phyloP scores from a whole-genome alignment of 2,329 filamentous ascomycete genomes.

The Phialocephala subalpina region DNA sequence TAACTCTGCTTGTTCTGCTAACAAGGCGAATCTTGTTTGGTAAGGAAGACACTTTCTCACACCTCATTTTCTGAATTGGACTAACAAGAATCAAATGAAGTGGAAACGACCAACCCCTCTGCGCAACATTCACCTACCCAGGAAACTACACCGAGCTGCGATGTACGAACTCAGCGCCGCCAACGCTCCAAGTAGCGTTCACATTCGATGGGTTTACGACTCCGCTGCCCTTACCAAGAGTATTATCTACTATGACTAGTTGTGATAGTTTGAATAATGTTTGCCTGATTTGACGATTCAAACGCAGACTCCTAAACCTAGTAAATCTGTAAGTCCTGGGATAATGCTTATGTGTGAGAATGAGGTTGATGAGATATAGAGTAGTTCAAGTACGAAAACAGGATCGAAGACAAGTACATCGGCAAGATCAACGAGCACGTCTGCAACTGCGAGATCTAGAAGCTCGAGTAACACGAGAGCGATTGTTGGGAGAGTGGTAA shows the following conservation, averaged over 20 bases:
- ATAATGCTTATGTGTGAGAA: background rate
- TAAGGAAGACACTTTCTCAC: no score
- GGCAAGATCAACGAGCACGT: background rate
- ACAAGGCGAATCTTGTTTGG: slow-evolving; percentile 15
- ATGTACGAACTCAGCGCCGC: slow-evolving; percentile 6
- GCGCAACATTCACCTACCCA: slow-evolving; percentile 18
- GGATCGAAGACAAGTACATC: background rate
- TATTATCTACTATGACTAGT: background rate
- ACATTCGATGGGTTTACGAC: slow-evolving; percentile 14
- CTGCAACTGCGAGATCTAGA: background rate
- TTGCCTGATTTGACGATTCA: background rate
- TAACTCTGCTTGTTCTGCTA: slow-evolving; percentile 3
- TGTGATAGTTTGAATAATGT: background rate
- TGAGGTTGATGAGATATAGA: background rate
- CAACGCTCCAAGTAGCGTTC: slow-evolving; percentile 8
- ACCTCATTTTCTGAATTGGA: background rate
- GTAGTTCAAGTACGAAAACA: background rate
- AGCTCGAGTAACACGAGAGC: background rate
- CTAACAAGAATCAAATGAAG: background rate
- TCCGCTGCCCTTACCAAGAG: slow-evolving; percentile 12
- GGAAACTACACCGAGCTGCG: slow-evolving; percentile 12
- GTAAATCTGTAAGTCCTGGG: background rate
- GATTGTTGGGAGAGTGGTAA: background rate
- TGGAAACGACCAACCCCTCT: slow-evolving; percentile 3
- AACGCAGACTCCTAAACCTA: background rate